These are phyloP conservation scores for Austroboletus sp. DNA, from an alignment of 1,284 basidiomycete genomes.

Conservation along the genomic window DNA sequence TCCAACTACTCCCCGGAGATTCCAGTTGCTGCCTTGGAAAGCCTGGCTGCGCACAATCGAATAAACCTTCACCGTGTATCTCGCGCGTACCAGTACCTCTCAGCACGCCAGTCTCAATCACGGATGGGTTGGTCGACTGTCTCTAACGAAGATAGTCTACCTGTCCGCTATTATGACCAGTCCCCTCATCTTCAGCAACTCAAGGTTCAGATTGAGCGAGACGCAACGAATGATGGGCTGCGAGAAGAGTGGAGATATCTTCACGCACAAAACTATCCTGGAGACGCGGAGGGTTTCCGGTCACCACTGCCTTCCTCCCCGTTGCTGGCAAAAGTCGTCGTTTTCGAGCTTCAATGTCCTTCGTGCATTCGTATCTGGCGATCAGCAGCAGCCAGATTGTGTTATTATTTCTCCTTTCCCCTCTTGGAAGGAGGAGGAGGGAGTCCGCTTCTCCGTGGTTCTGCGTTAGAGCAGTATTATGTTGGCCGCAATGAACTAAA, in stretches of 20 bases:
- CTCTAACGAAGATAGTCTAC: not conserved
- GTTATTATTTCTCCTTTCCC: too few species aligned
- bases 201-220: not conserved
- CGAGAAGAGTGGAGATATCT: too few species aligned
- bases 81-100: not conserved
- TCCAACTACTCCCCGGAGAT: not conserved
- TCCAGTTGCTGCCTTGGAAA: not conserved
- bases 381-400: not conserved
- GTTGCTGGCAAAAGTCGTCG: not conserved
- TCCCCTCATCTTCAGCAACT: not conserved
- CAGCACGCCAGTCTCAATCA: not conserved
- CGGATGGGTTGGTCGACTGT: not conserved
- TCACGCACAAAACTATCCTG: too few species aligned
- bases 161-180: not conserved
- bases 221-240: not conserved
- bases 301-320: not conserved
- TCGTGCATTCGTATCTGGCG: slow-evolving; percentile 2
- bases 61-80: not conserved
- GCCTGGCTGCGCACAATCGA: not conserved
- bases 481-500: not conserved
- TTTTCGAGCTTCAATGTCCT: slow-evolving; percentile 10
- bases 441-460: not conserved
- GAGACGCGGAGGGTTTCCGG: too few species aligned
- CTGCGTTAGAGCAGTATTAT: slow-evolving; percentile 4
- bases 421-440: not conserved